Evolutionary conservation across 208 protist genomes (phyloP).

Genomic region (Trypanosoma theileri): DNA sequence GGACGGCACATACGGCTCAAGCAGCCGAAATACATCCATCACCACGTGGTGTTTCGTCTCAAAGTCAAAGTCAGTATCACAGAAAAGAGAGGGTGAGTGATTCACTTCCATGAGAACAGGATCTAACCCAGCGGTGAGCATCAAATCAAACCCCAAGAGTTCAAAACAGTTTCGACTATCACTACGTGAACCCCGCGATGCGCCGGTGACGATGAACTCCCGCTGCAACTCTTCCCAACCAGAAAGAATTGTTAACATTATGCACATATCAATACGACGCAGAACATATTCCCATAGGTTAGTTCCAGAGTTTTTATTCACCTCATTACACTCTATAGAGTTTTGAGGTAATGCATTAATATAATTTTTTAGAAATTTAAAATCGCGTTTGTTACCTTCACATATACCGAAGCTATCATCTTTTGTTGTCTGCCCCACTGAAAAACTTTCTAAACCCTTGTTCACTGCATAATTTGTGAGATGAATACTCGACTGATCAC

Average conservation of each 20-base stretch:
- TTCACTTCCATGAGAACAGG: slow-evolving; percentile 91
- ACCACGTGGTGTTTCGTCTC: slow-evolving; percentile 73
- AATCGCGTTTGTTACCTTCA: slow-evolving; percentile 55
- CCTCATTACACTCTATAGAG: neutral
- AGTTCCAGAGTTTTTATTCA: neutral
- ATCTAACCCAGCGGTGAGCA: slow-evolving; percentile 55
- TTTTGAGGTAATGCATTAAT: slow-evolving; percentile 25
- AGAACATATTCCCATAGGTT: slow-evolving; percentile 52
- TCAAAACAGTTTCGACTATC: slow-evolving; percentile 81
- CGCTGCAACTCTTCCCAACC: slow-evolving; percentile 70
- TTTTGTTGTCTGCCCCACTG: neutral
- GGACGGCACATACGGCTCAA: slow-evolving; percentile 47
- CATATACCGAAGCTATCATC: slow-evolving; percentile 10
- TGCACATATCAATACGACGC: slow-evolving; percentile 60
- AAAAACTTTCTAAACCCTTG: slow-evolving; percentile 44
- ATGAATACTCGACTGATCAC: slow-evolving; percentile 45
- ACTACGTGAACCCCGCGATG: slow-evolving; percentile 38
- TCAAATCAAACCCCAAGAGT: slow-evolving; percentile 88
- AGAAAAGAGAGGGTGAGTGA: slow-evolving; percentile 88
- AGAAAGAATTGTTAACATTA: slow-evolving; percentile 87
- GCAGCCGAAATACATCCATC: slow-evolving; percentile 60
- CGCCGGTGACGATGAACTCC: slow-evolving; percentile 66
- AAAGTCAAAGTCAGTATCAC: slow-evolving; percentile 81
- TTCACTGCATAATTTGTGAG: slow-evolving; percentile 93
- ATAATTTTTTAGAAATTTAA: slow-evolving; percentile 42